These are phyloP conservation scores for Sequoiadendron giganteum DNA, from an alignment of 75 land plant genomes.

Conservation along the genomic window DNA sequence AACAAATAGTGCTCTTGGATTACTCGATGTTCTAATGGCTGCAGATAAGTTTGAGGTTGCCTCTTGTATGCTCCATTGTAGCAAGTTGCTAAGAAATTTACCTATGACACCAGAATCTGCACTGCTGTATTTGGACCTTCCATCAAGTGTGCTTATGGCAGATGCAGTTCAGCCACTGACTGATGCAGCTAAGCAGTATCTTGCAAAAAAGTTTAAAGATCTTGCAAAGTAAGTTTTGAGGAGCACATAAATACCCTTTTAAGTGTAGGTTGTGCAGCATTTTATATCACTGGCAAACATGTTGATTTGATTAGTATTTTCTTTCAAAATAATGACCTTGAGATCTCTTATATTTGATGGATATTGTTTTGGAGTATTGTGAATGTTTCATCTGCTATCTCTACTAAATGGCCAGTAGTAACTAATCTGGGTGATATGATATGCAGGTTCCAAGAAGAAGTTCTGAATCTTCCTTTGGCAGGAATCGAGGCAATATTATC, in stretches of 20 bases:
- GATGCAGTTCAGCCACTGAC: slow-evolving; percentile 94
- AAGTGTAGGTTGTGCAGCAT: background rate
- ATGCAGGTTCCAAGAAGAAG: slow-evolving; percentile 83
- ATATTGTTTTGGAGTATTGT: background rate
- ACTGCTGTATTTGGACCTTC: slow-evolving; percentile 88
- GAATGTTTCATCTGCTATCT: background rate
- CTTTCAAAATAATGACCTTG: background rate
- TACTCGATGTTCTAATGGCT: slow-evolving; percentile 95
- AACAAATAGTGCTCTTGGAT: slow-evolving; percentile 57
- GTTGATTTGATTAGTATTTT: background rate
- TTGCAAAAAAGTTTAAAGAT: slow-evolving; percentile 79
- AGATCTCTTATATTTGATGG: background rate
- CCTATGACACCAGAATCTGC: slow-evolving; percentile 99
- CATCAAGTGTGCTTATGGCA: slow-evolving; percentile 85
- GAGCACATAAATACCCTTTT: background rate
- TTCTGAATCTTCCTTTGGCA: slow-evolving; percentile 83
- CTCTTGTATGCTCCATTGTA: slow-evolving; percentile 97
- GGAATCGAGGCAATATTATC: slow-evolving; percentile 87
- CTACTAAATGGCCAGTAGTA: background rate
- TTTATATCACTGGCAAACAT: background rate
- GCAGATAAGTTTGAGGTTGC: slow-evolving; percentile 99
- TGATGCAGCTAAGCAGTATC: slow-evolving; percentile 87
- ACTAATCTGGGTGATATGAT: background rate
- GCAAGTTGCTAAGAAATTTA: slow-evolving; percentile 67
- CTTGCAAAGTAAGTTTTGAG: slow-evolving; percentile 59